phyloP scores from a whole-genome alignment of 768 basidiomycete genomes.

The Lentinula guzmanii region DNA sequence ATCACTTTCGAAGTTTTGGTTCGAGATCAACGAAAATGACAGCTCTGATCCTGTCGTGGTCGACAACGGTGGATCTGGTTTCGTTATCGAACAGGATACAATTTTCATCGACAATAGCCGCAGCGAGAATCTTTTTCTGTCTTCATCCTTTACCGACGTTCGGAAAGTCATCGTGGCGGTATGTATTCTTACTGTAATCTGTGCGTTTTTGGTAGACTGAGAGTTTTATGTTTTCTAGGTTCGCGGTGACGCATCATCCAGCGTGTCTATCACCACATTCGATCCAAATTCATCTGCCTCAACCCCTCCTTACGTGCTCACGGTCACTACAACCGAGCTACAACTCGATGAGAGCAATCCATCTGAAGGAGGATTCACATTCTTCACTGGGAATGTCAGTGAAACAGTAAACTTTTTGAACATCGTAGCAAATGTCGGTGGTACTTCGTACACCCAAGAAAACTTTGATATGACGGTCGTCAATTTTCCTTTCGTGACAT shows the following conservation, averaged over 20 bases:
- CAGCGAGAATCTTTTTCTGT: neutral
- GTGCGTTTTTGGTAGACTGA: too few relatives aligned
- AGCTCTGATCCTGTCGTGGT: slow-evolving; percentile 28
- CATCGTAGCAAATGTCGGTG: neutral
- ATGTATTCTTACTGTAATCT: neutral
- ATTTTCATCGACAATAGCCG: slow-evolving; percentile 25
- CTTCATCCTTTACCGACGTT: neutral
- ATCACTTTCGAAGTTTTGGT: slow-evolving; percentile 47
- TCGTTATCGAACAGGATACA: slow-evolving; percentile 36
- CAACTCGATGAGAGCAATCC: neutral
- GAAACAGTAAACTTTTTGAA: neutral
- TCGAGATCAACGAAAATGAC: slow-evolving; percentile 39
- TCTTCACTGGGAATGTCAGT: neutral
- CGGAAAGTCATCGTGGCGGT: neutral
- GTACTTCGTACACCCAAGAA: neutral
- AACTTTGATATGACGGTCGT: neutral
- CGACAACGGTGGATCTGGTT: slow-evolving; percentile 36
- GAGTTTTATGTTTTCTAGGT: neutral
- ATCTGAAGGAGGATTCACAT: neutral
- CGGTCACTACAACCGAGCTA: neutral
- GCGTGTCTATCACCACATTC: neutral
- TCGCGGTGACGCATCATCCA: neutral
- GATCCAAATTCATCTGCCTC: neutral
- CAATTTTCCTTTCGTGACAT: neutral
- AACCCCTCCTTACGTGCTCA: neutral